Evolutionary conservation across 192 early-diverging fungal species (phyloP).

Genomic region (Pilobolus umbonatus): DNA sequence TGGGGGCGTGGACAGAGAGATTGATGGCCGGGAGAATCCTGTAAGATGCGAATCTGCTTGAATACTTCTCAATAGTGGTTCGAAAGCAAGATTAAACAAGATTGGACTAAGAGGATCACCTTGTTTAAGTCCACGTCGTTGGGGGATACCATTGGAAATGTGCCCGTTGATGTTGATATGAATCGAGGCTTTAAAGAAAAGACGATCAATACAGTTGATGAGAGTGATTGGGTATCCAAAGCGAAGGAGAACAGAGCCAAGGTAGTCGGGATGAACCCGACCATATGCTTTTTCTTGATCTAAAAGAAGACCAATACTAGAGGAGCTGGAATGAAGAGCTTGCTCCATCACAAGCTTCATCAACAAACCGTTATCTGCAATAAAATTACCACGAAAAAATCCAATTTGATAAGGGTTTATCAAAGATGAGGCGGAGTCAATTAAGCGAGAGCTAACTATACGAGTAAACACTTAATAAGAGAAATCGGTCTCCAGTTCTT

Average conservation of each 20-base stretch:
- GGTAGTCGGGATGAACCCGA: conserved; percentile 17
- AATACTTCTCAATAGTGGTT: conserved; percentile 15
- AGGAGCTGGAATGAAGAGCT: too few relatives aligned
- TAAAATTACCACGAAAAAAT: conserved; percentile 1
- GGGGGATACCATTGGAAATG: not conserved
- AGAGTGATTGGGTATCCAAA: conserved; percentile 17
- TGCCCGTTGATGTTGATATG: conserved; percentile 24
- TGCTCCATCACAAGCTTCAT: not conserved
- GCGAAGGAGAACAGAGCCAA: conserved; percentile 1
- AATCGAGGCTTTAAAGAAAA: conserved; percentile 26
- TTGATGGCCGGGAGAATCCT: too few relatives aligned
- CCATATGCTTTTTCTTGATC: too few relatives aligned
- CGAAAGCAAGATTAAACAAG: conserved; percentile 24
- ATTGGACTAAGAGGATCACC: conserved; percentile 29
- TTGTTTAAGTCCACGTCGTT: conserved; percentile 24
- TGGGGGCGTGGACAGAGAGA: not conserved
- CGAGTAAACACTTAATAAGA: conserved; percentile 17
- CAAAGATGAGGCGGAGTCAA: not conserved
- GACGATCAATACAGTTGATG: not conserved
- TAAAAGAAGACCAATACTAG: too few relatives aligned
- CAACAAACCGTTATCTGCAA: conserved; percentile 17
- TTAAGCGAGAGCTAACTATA: conserved; percentile 1
- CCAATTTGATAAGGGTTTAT: conserved; percentile 15
- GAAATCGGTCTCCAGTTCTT: conserved; percentile 20
- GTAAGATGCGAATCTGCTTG: too few relatives aligned